These are phyloP conservation scores for Hortaea sp. DNA, from an alignment of 2,329 filamentous ascomycete species.

Conservation along the genomic window DNA sequence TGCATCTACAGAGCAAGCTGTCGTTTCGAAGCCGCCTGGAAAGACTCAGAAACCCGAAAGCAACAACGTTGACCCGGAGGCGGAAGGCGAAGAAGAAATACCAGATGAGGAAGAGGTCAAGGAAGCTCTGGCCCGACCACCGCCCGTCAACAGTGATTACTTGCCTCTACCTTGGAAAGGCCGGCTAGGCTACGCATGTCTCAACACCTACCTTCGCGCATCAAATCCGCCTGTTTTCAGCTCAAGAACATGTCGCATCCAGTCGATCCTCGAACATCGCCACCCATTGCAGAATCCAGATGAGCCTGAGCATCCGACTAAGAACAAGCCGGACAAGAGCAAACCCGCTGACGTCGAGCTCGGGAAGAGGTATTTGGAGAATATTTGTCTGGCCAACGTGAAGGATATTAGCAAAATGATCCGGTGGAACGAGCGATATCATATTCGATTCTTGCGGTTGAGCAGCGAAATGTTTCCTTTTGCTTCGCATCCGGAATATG, in stretches of 20 bases:
- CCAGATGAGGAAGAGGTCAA: constrained; percentile 48
- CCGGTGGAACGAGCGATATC: constrained; percentile 83
- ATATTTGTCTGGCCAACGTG: constrained; percentile 70
- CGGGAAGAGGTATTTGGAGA: constrained; percentile 65
- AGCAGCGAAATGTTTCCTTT: constrained; percentile 98
- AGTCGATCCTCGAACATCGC: constrained; percentile 80
- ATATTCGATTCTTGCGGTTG: constrained; percentile 83
- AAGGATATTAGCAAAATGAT: constrained; percentile 77
- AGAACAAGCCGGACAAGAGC: constrained; percentile 72
- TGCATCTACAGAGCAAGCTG: constrained; percentile 5
- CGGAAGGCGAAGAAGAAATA: constrained; percentile 33
- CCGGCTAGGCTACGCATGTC: constrained; percentile 78
- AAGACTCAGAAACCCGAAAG: constrained; percentile 14
- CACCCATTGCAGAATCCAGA: constrained; percentile 68
- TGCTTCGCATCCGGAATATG: constrained; percentile 77
- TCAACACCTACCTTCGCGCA: constrained; percentile 82
- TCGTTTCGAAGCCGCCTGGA: constrained; percentile 8
- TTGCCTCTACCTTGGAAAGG: constrained; percentile 87
- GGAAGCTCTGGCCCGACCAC: constrained; percentile 52
- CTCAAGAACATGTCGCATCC: constrained; percentile 82
- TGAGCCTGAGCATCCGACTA: constrained; percentile 69
- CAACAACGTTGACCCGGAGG: constrained; percentile 40
- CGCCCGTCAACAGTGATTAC: constrained; percentile 71
- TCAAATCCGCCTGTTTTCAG: constrained; percentile 79
- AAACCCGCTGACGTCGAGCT: constrained; percentile 55